phyloP scores from a whole-genome alignment of 352 stramenopile genomes.

The Phytophthora niederhauseri region DNA sequence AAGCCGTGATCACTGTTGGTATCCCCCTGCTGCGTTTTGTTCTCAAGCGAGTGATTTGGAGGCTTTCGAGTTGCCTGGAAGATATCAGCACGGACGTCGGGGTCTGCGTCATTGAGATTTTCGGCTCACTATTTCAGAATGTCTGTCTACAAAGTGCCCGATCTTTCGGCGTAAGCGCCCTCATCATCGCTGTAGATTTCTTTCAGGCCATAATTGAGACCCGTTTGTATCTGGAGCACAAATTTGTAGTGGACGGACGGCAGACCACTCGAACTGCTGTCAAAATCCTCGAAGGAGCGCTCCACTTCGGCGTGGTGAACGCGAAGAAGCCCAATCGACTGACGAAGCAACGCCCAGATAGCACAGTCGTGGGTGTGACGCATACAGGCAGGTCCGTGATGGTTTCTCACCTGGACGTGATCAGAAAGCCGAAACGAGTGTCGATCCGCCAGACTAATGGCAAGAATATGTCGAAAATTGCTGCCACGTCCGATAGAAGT shows the following conservation, averaged over 20 bases:
- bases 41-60: conserved; percentile 30
- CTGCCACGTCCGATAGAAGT: not conserved
- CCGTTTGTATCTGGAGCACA: conserved; percentile 26
- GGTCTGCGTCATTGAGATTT: conserved; percentile 36
- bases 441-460: not conserved
- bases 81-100: conserved; percentile 37
- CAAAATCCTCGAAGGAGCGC: conserved; percentile 32
- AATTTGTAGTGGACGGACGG: conserved; percentile 26
- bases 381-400: conserved; percentile 1
- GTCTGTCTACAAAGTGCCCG: conserved; percentile 30
- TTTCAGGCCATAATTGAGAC: conserved; percentile 19
- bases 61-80: conserved; percentile 18
- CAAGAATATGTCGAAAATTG: not conserved
- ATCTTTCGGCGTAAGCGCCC: conserved; percentile 1
- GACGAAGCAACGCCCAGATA: not conserved
- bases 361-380: conserved; percentile 4
- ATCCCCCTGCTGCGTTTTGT: conserved; percentile 19
- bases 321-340: not conserved
- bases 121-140: conserved; percentile 37
- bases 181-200: conserved; percentile 21
- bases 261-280: conserved; percentile 17
- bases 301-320: conserved; percentile 5
- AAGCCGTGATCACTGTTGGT: conserved; percentile 18
- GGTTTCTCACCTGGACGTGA: not conserved
- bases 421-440: not conserved